Evolutionary conservation across 2,329 filamentous ascomycete genomes (phyloP).

Genomic region (Talaromyces marneffei): DNA sequence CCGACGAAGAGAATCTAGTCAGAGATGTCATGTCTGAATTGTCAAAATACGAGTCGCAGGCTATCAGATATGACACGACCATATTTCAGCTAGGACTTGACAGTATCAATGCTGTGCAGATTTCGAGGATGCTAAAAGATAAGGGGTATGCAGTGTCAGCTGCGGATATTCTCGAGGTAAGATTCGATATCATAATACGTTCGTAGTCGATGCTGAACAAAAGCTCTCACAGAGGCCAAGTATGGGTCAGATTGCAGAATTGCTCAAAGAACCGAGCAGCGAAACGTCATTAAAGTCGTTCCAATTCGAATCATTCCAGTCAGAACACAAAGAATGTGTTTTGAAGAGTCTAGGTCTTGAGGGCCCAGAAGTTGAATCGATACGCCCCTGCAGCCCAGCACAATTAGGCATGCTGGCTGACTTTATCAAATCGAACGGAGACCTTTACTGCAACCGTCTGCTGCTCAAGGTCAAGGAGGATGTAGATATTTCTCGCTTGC

Average conservation of each 20-base stretch:
- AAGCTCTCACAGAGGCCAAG: slow-evolving; percentile 30
- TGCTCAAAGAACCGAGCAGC: slow-evolving; percentile 39
- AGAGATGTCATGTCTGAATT: slow-evolving; percentile 55
- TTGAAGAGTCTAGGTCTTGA: slow-evolving; percentile 28
- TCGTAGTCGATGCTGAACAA: neutral
- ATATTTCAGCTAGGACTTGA: slow-evolving; percentile 87
- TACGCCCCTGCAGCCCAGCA: slow-evolving; percentile 72
- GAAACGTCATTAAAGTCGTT: slow-evolving; percentile 24
- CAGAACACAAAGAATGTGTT: slow-evolving; percentile 33
- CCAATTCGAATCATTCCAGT: slow-evolving; percentile 50
- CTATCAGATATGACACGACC: slow-evolving; percentile 58
- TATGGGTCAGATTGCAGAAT: slow-evolving; percentile 29
- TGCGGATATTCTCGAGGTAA: slow-evolving; percentile 65
- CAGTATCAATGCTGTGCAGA: slow-evolving; percentile 78
- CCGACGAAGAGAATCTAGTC: slow-evolving; percentile 46
- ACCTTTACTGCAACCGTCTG: slow-evolving; percentile 70
- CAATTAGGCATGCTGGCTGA: slow-evolving; percentile 76
- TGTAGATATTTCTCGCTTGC: slow-evolving; percentile 41
- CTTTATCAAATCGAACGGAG: slow-evolving; percentile 61
- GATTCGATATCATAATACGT: neutral
- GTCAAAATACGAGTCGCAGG: slow-evolving; percentile 45
- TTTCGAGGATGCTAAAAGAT: slow-evolving; percentile 62
- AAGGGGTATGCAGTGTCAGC: slow-evolving; percentile 56
- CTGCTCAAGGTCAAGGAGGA: slow-evolving; percentile 44
- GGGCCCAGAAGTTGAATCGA: slow-evolving; percentile 43